These are phyloP conservation scores for Candida krabiensis DNA, from an alignment of 805 yeast species.

Conservation along the genomic window DNA sequence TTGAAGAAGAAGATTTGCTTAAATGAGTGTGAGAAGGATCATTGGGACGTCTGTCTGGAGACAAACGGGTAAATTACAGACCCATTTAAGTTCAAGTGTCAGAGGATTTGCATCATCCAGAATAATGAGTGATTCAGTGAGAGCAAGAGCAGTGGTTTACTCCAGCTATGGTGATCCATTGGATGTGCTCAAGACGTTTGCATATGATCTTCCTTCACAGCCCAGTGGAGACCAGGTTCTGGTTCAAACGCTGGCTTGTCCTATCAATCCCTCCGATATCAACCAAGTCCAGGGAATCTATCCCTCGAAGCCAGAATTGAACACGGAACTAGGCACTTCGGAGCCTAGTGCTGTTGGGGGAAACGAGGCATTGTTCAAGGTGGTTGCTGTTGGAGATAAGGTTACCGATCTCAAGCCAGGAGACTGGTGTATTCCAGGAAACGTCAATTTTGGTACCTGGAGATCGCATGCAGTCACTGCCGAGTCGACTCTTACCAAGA, in stretches of 20 bases:
- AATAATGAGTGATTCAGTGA: slow-evolving; percentile 20
- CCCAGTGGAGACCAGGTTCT: slow-evolving; percentile 50
- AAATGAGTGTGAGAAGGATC: too few relatives aligned
- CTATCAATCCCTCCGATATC: slow-evolving; percentile 88
- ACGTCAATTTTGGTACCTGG: slow-evolving; percentile 92
- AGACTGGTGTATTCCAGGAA: slow-evolving; percentile 85
- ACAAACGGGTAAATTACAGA: too few relatives aligned
- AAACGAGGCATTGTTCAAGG: slow-evolving; percentile 88
- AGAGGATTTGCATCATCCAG: slow-evolving; percentile 12
- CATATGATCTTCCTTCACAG: slow-evolving; percentile 46
- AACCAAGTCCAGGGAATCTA: slow-evolving; percentile 86
- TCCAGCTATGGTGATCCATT: slow-evolving; percentile 66
- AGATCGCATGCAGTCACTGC: slow-evolving; percentile 67
- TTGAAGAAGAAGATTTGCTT: too few relatives aligned
- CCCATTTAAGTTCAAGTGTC: too few relatives aligned
- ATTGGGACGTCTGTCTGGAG: too few relatives aligned
- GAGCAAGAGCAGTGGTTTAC: slow-evolving; percentile 65
- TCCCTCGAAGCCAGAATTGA: slow-evolving; percentile 70
- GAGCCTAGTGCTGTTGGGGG: slow-evolving; percentile 85
- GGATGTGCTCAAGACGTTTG: slow-evolving; percentile 53
- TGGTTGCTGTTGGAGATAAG: slow-evolving; percentile 65
- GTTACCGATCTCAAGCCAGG: slow-evolving; percentile 55
- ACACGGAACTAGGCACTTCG: slow-evolving; percentile 50
- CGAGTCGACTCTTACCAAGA: slow-evolving; percentile 52
- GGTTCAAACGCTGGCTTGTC: slow-evolving; percentile 73